phyloP scores from a whole-genome alignment of 805 yeast genomes.

The Brettanomyces anomalus region DNA sequence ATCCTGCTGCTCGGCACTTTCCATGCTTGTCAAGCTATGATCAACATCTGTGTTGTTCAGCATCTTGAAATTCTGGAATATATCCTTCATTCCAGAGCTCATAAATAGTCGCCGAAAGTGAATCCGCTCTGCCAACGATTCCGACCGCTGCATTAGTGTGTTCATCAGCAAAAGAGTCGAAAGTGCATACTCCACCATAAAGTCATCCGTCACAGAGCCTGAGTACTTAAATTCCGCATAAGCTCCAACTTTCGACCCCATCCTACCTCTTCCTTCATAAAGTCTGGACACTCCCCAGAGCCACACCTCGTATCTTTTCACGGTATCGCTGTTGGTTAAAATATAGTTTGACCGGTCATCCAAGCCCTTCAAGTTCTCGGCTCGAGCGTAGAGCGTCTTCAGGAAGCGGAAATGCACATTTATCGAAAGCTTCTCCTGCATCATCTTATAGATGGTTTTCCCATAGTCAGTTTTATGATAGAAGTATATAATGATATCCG shows the following conservation, averaged over 20 bases:
- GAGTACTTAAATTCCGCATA: conserved; percentile 63
- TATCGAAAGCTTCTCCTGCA: conserved; percentile 23
- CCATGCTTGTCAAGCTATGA: conserved; percentile 33
- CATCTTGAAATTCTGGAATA: conserved; percentile 28
- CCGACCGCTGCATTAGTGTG: conserved; percentile 35
- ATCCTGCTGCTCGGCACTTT: conserved; percentile 33
- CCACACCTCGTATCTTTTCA: conserved; percentile 27
- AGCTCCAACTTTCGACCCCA: conserved; percentile 91
- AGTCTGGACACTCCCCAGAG: conserved; percentile 22
- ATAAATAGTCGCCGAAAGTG: conserved; percentile 37
- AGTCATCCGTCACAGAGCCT: conserved; percentile 49
- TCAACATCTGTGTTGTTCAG: conserved; percentile 33
- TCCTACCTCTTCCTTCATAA: conserved; percentile 64
- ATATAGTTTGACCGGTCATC: conserved; percentile 21
- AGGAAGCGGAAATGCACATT: conserved; percentile 25
- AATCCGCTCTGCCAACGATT: conserved; percentile 31
- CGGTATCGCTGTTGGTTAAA: conserved; percentile 16
- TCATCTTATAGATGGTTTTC: conserved; percentile 15
- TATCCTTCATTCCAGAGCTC: conserved; percentile 32
- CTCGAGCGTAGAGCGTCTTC: conserved; percentile 15
- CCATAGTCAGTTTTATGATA: conserved; percentile 18
- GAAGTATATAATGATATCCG: conserved; percentile 66
- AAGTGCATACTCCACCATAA: conserved; percentile 46
- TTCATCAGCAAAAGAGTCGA: conserved; percentile 42
- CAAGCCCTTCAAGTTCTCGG: conserved; percentile 6